Conservation (phyloP, 2,329 filamentous ascomycete species). For the Emergomyces orientalis region DNA sequence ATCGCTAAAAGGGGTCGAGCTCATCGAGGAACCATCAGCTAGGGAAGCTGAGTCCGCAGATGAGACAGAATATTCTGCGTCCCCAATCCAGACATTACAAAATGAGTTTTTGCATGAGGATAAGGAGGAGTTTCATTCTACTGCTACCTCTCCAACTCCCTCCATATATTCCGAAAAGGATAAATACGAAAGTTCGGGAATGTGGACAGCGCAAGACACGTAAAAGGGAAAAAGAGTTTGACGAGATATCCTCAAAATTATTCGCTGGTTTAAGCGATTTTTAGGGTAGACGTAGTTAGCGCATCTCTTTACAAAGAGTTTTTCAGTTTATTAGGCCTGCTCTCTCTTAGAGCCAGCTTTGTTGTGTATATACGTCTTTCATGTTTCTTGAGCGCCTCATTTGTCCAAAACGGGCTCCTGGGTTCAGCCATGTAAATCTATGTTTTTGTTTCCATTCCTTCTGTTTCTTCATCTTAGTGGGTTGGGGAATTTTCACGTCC, state of each 20-base stretch:
- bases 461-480: neutral
- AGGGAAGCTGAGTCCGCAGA: neutral
- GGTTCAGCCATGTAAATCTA: neutral
- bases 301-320: neutral
- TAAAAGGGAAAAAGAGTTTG: neutral
- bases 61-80: neutral
- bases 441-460: neutral
- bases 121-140: conserved; percentile 36
- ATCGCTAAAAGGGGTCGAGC: neutral
- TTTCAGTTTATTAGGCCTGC: neutral
- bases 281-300: neutral
- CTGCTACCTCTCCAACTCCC: conserved; percentile 20
- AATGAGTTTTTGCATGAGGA: conserved; percentile 14
- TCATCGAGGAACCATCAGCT: neutral
- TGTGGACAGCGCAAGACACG: neutral
- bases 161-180: neutral
- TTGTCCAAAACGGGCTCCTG: neutral
- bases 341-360: neutral
- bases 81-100: neutral
- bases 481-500: neutral
- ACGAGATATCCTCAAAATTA: neutral
- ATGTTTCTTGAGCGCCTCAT: neutral
- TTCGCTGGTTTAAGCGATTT: neutral
- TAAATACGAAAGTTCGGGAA: neutral
- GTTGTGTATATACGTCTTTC: neutral